Evolutionary conservation across 2,329 filamentous ascomycete species (phyloP).

Genomic region (Claviceps sp.): DNA sequence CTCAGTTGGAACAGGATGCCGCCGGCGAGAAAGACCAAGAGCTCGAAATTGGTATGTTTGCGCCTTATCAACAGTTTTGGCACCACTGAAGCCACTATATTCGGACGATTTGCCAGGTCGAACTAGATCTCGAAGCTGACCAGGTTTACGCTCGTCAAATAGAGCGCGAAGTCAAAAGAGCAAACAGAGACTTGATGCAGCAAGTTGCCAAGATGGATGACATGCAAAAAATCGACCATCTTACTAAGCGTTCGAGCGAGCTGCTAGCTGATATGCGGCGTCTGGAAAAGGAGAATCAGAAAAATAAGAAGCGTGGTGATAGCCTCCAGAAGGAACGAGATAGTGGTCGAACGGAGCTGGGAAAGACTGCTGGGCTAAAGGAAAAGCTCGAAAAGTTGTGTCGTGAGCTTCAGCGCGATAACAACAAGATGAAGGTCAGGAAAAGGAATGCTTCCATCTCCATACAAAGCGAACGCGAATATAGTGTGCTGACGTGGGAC

Average conservation of each 20-base stretch:
- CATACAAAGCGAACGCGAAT: background rate
- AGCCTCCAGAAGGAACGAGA: constrained; percentile 95
- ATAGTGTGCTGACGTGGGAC: constrained; percentile 12
- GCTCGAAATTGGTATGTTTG: constrained; percentile 68
- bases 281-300: constrained; percentile 82
- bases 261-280: constrained; percentile 91
- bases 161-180: constrained; percentile 92
- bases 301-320: constrained; percentile 91
- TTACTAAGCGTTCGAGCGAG: constrained; percentile 85
- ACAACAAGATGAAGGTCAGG: constrained; percentile 88
- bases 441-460: constrained; percentile 2
- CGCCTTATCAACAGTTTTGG: background rate
- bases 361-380: constrained; percentile 80
- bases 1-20: constrained; percentile 85
- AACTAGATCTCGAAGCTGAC: background rate
- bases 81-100: background rate
- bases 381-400: constrained; percentile 96
- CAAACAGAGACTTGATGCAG: constrained; percentile 78
- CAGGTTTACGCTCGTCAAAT: constrained; percentile 6
- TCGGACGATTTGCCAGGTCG: background rate
- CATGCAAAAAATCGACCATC: constrained; percentile 77
- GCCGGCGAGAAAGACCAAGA: constrained; percentile 93
- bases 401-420: constrained; percentile 86
- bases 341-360: constrained; percentile 72
- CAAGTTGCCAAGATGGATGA: constrained; percentile 87